Evolutionary conservation across 164 flowering plant genomes (phyloP), one percentile per base, ranked within the genome.

Genomic region (Piper betle): DNA sequence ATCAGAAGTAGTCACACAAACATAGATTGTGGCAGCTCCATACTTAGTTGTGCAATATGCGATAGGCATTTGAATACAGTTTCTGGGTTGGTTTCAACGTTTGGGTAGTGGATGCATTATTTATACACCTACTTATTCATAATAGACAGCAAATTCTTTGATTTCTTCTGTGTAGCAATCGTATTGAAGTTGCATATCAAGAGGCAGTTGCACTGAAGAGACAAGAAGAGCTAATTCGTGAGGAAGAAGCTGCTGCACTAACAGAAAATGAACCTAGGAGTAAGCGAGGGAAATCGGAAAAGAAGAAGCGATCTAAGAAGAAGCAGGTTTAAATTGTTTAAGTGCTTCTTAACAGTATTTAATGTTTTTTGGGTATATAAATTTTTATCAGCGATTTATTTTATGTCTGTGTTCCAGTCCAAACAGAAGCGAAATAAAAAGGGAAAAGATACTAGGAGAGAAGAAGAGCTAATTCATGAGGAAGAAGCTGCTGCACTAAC

Each of bases 201-300:
- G 99, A 94, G 67, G 96, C 91, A 71, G 88, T 88, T 78, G 96
- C 99, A 68, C 77, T 87, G 72, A 94, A 78, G 84, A 84, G 91
- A 77, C 99, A 94, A 81, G 99, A 94, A 71, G 99, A 94, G 68
- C 94, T 94, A 25, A 94, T 94, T 58, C 91, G 99, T 64, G 99
- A 93, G 73, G 99, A 94, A 70, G 96, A 91, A 75, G 98, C 81
- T 62, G 92, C 90, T 18, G 74, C 85, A 79, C 75, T 69, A 64
- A 96, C 88, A 64, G 96, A 83, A 72, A 81, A 70, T 72, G 96
- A 87, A 72, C 91, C 76, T 66, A 94, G 86, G 78, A 79, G 80
- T 59, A 91, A 80, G 75, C 91, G 93, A 52, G 80, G 82, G 61
- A 75, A 77, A 57, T 53, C 72, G 63, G 92, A 85, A 16, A 93